Evolutionary conservation across 768 basidiomycete species (phyloP).

Genomic region (Candolleomyces eurysporus): DNA sequence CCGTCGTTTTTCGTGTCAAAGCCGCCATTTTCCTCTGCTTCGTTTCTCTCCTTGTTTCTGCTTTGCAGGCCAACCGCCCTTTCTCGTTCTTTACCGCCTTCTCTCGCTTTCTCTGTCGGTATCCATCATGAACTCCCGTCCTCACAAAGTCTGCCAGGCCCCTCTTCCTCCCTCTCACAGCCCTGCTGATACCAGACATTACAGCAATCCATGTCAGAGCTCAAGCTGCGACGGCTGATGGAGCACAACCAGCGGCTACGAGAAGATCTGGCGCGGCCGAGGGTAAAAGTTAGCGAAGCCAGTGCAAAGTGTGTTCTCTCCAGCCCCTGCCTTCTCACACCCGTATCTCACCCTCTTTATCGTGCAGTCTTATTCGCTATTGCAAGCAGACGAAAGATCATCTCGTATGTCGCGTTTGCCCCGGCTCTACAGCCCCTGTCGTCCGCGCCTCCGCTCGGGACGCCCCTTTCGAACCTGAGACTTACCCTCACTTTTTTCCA

Average conservation of each 20-base stretch:
- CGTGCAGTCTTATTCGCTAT: constrained; percentile 80
- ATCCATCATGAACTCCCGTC: constrained; percentile 64
- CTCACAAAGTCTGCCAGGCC: constrained; percentile 54
- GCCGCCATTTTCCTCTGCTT: constrained; percentile 14
- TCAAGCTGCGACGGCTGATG: constrained; percentile 88
- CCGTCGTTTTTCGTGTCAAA: neutral
- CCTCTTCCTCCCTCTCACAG: constrained; percentile 5
- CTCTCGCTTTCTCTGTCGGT: constrained; percentile 16
- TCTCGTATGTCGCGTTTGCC: constrained; percentile 51
- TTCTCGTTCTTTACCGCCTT: constrained; percentile 15
- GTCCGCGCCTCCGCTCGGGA: neutral
- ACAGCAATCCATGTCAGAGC: constrained; percentile 94
- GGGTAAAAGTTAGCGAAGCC: constrained; percentile 90
- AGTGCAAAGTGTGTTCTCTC: constrained; percentile 63
- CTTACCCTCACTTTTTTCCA: constrained; percentile 23
- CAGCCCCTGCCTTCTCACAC: neutral
- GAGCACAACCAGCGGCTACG: constrained; percentile 91
- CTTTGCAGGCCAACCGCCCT: constrained; percentile 5
- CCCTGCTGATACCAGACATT: constrained; percentile 6
- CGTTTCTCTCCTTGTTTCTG: constrained; percentile 15
- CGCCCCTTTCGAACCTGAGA: neutral
- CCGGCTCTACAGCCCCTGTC: neutral
- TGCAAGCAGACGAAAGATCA: constrained; percentile 93
- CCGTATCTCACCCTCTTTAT: constrained; percentile 2
- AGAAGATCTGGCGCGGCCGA: constrained; percentile 87